phyloP scores from a whole-genome alignment of 352 stramenopile species.

The Aphanomyces stellatus region DNA sequence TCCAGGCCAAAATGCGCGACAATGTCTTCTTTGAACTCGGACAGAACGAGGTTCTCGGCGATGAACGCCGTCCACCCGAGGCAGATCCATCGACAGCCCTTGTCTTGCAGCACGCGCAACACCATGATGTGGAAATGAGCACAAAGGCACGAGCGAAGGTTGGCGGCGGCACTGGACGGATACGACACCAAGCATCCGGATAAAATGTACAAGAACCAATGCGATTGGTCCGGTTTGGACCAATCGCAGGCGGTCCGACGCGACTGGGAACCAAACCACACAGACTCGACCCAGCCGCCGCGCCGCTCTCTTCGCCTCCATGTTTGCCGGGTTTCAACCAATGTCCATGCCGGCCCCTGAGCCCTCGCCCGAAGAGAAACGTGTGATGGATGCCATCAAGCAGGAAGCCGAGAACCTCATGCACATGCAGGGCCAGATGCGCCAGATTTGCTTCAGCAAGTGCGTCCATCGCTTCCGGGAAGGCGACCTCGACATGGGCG shows the following conservation, averaged over 20 bases:
- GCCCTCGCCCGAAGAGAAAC: constrained; percentile 30
- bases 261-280: not conserved
- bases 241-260: not conserved
- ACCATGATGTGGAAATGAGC: not conserved
- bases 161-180: no score
- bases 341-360: not conserved
- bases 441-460: constrained; percentile 89
- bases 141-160: no score
- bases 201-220: not conserved
- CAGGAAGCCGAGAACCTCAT: constrained; percentile 87
- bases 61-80: constrained; percentile 16
- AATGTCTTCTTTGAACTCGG: constrained; percentile 20
- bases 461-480: constrained; percentile 95
- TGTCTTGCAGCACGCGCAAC: constrained; percentile 1
- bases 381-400: constrained; percentile 77
- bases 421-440: constrained; percentile 87
- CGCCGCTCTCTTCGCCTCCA: no score
- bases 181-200: no score
- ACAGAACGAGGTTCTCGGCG: constrained; percentile 18
- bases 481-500: constrained; percentile 93
- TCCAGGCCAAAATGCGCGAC: constrained; percentile 10
- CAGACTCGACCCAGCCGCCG: not conserved
- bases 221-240: not conserved
- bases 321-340: not conserved
- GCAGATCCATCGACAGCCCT: constrained; percentile 16